Base-by-base conservation (phyloP, 2,329 filamentous ascomycete species). In the Pyrenophora graminea region DNA sequence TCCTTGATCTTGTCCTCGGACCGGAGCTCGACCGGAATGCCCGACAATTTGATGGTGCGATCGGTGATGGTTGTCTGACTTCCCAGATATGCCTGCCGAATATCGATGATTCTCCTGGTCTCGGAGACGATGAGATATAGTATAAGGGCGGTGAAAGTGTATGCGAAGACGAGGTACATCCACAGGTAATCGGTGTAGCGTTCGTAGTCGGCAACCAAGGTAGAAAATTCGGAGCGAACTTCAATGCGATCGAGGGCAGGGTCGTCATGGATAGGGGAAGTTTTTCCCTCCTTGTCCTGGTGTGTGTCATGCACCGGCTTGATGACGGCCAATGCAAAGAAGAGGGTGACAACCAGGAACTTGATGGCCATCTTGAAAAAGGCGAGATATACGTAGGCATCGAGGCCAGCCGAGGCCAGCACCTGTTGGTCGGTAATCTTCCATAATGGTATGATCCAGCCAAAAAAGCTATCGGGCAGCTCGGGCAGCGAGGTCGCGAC, bases 291-390 rank as follows among this genome's bases (percentile, higher is more conserved):
- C 33, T 62, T 63, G 21, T 69, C 65, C 33, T 63, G 57, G 63
- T 84, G 95, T 53, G 83, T 83, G 51, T 83, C 81, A 69, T 97
- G 95, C 51, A 99, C 88, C 0, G 94, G 95, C 56, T 88, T 87
- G 59, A 99, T 87, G 3, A 99, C 83, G 13, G 83, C 80, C 31
- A 89, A 79, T 23, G 92, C 88, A 66, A 97, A 91, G 72, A 96
- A 85, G 49, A 94, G 83, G 64, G 95, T 88, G 44, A 89, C 77
- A 13, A 83, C 77, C 43, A 97, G 86, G 62, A 97, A 88, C 56
- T 88, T 90, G 59, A 91, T 89, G 10, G 93, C 88, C 85, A 97
- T 94, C 71, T 92, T 95, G 80, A 97, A 97, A 75, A 99, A 99
- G 13, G 88, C 84, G 12, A 99, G 80, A 69, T 99, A 97, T 83